Evolutionary conservation across 225 moss, liverwort and hornwort genomes (phyloP).

Genomic region (Climacium dendroides): DNA sequence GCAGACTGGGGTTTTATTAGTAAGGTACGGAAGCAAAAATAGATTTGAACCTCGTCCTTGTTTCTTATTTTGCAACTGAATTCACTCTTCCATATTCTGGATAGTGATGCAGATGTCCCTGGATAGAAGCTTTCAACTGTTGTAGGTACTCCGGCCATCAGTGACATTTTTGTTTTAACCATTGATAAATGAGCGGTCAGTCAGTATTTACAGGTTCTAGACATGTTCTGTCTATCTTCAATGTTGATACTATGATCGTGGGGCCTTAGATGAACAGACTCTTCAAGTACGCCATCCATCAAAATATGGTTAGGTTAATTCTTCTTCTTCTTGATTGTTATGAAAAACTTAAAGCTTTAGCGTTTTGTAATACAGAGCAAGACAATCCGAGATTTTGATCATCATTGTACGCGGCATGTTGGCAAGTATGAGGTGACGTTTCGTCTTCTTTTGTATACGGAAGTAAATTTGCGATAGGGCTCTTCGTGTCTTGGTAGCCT

Average conservation of each 20-base stretch:
- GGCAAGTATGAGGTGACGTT: slow-evolving; percentile 62
- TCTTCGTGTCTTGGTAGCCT: neutral
- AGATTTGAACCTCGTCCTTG: neutral
- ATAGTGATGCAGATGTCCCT: neutral
- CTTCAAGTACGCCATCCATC: neutral
- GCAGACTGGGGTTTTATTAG: slow-evolving; percentile 54
- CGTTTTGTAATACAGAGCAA: slow-evolving; percentile 38
- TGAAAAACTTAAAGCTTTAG: neutral
- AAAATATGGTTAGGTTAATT: neutral
- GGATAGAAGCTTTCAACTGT: neutral
- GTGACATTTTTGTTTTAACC: neutral
- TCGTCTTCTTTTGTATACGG: neutral
- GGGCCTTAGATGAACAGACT: neutral
- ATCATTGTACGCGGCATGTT: slow-evolving; percentile 59
- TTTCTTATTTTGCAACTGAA: neutral
- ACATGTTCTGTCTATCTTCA: neutral
- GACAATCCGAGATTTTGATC: slow-evolving; percentile 67
- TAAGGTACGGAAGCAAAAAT: slow-evolving; percentile 30
- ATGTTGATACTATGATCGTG: neutral
- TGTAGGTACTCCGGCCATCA: neutral
- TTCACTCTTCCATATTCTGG: neutral
- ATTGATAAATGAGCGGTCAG: neutral
- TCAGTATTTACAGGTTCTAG: neutral
- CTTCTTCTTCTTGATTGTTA: neutral
- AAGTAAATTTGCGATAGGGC: neutral